Evolutionary conservation across 1,284 basidiomycete genomes (phyloP).

Genomic region (Apiotrichum brassicae): DNA sequence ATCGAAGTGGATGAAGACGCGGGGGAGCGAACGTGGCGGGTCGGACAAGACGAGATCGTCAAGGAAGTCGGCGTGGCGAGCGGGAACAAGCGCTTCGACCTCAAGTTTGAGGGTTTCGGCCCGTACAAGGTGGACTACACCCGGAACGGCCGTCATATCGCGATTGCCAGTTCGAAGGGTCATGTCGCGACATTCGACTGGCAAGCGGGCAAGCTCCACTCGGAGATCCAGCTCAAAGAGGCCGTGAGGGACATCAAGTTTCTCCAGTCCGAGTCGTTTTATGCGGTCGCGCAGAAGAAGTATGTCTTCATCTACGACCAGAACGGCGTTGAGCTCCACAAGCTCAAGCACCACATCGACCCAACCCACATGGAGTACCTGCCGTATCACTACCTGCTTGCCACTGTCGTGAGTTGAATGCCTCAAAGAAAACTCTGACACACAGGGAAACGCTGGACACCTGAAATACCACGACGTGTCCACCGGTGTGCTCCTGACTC

Average conservation of each 20-base stretch:
- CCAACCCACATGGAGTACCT: slow-evolving; percentile 86
- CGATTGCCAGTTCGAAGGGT: slow-evolving; percentile 72
- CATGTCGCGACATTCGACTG: slow-evolving; percentile 95
- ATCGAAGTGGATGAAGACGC: slow-evolving; percentile 43
- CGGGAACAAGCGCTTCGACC: slow-evolving; percentile 67
- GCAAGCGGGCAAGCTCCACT: slow-evolving; percentile 78
- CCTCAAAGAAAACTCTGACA: background rate
- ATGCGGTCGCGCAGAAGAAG: slow-evolving; percentile 94
- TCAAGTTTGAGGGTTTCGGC: slow-evolving; percentile 66
- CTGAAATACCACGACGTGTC: slow-evolving; percentile 97
- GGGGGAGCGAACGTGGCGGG: slow-evolving; percentile 77
- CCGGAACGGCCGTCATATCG: slow-evolving; percentile 83
- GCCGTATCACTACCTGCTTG: slow-evolving; percentile 92
- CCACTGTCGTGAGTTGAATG: slow-evolving; percentile 60
- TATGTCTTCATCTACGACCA: slow-evolving; percentile 95
- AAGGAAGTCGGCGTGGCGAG: slow-evolving; percentile 65
- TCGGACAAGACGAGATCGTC: slow-evolving; percentile 73
- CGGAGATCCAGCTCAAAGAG: slow-evolving; percentile 80
- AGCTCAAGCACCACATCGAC: slow-evolving; percentile 66
- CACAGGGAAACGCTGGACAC: slow-evolving; percentile 75
- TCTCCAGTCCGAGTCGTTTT: slow-evolving; percentile 85
- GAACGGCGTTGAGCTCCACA: slow-evolving; percentile 86
- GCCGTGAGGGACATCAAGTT: slow-evolving; percentile 91
- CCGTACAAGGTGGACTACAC: slow-evolving; percentile 75
- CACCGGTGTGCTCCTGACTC: slow-evolving; percentile 77